These are phyloP conservation scores for Pulveroboletus sp. DNA, from an alignment of 768 basidiomycete genomes.

Conservation along the genomic window DNA sequence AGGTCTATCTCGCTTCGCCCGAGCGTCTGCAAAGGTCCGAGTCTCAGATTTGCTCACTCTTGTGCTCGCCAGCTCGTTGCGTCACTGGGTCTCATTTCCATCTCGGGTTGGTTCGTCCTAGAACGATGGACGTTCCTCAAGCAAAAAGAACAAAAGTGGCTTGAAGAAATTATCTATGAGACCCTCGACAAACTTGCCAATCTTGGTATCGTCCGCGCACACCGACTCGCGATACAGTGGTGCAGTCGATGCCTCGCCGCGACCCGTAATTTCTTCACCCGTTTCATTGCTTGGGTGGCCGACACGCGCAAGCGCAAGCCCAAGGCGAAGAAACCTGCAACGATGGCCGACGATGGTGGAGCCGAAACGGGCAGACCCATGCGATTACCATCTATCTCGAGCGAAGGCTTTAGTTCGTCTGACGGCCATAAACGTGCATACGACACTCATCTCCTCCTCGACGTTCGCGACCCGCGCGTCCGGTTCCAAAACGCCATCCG, in stretches of 20 bases:
- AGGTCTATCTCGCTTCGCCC: slow-evolving; percentile 1
- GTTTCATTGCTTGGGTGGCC: slow-evolving; percentile 11
- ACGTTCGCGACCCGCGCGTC: slow-evolving; percentile 21
- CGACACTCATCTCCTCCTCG: slow-evolving; percentile 15
- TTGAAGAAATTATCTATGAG: slow-evolving; percentile 35
- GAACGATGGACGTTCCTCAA: slow-evolving; percentile 43
- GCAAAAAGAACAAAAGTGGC: slow-evolving; percentile 45
- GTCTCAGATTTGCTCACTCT: background rate
- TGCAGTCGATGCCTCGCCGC: slow-evolving; percentile 13
- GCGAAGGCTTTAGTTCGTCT: slow-evolving; percentile 2
- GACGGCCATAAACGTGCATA: background rate
- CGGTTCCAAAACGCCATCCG: slow-evolving; percentile 41
- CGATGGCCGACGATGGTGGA: background rate
- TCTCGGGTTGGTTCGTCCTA: slow-evolving; percentile 48
- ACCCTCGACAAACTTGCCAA: slow-evolving; percentile 17
- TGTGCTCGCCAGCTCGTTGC: slow-evolving; percentile 23
- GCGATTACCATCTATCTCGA: slow-evolving; percentile 2
- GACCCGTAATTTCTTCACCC: slow-evolving; percentile 6
- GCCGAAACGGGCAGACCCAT: background rate
- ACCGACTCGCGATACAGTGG: slow-evolving; percentile 21
- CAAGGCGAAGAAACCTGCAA: background rate
- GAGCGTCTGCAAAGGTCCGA: background rate
- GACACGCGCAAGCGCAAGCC: background rate
- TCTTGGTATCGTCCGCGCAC: slow-evolving; percentile 23
- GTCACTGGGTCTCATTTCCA: slow-evolving; percentile 40